Percentiles rank a stretch among this genome's conserved stretches.
phyloP scores from a whole-genome alignment of 805 yeast species.

The Yarrowia porcina region DNA sequence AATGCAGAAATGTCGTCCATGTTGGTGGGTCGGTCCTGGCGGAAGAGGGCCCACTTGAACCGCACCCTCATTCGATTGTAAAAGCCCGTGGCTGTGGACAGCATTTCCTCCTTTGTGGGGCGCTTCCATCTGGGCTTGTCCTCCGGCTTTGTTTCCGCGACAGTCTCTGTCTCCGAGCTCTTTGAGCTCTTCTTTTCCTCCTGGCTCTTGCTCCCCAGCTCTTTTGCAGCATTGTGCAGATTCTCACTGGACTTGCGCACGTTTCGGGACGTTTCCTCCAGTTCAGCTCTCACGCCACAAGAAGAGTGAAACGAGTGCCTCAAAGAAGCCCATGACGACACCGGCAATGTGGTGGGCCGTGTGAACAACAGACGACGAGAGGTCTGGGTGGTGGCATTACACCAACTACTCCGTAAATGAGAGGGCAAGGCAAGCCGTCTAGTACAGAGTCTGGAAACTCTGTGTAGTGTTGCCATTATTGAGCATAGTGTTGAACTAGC shows the following conservation, averaged over 20 bases:
- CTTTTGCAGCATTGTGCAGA: not conserved
- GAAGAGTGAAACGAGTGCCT: not conserved
- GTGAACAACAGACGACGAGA: not conserved
- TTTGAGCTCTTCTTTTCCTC: not conserved
- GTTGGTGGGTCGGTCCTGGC: constrained; percentile 78
- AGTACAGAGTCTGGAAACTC: constrained; percentile 24
- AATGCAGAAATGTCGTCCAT: constrained; percentile 90
- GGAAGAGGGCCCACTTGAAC: constrained; percentile 70
- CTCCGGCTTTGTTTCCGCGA: not conserved
- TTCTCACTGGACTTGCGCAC: constrained; percentile 4
- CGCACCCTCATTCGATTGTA: constrained; percentile 46
- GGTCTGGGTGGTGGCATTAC: not conserved
- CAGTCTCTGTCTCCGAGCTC: not conserved
- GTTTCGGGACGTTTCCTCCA: not conserved
- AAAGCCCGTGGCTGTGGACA: constrained; percentile 45
- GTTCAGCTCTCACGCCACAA: constrained; percentile 1
- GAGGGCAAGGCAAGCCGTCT: constrained; percentile 17
- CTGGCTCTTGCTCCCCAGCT: not conserved
- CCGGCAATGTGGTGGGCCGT: not conserved
- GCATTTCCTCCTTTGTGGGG: constrained; percentile 42
- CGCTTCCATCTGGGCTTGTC: constrained; percentile 27
- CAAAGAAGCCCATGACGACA: not conserved
- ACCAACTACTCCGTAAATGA: not conserved
- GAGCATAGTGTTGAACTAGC: constrained; percentile 26
- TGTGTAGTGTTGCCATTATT: constrained; percentile 24